phyloP scores from a whole-genome alignment of 495 filamentous ascomycete genomes.

The Mytilinidion resinicola region DNA sequence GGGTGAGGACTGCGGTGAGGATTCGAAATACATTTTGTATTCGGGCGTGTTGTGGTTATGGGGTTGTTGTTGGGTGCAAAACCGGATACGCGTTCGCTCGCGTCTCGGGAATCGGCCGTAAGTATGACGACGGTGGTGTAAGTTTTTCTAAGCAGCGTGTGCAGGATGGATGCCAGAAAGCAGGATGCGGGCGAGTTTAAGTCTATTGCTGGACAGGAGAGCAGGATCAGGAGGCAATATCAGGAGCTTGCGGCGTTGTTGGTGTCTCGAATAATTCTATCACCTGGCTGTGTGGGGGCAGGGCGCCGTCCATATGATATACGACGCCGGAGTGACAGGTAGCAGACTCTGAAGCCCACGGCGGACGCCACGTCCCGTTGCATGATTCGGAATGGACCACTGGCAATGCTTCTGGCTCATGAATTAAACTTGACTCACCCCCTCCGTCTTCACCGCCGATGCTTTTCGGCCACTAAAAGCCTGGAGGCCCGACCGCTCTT shows the following conservation, averaged over 20 bases:
- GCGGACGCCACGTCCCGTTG: conserved; percentile 16
- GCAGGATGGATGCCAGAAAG: neutral
- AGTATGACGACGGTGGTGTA: conserved; percentile 1
- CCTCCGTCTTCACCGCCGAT: neutral
- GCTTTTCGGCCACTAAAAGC: conserved; percentile 1
- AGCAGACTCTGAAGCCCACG: neutral
- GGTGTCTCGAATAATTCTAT: conserved; percentile 21
- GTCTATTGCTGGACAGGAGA: neutral
- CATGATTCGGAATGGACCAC: conserved; percentile 10
- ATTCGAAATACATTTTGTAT: conserved; percentile 28
- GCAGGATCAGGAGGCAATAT: conserved; percentile 6
- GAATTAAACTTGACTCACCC: conserved; percentile 22
- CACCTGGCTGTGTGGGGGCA: conserved; percentile 6
- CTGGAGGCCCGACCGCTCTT: conserved; percentile 1
- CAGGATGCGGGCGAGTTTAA: neutral
- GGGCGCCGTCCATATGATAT: conserved; percentile 6
- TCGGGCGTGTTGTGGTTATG: neutral
- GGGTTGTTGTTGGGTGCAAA: neutral
- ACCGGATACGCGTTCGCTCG: neutral
- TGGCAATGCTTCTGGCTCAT: conserved; percentile 19
- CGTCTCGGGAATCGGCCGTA: neutral
- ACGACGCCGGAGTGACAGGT: conserved; percentile 4
- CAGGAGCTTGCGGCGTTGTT: conserved; percentile 1
- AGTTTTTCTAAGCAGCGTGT: neutral
- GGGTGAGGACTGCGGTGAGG: conserved; percentile 22